Base-by-base conservation (phyloP, 169 alveolate species). In the Haemoproteus tartakovskyi region DNA sequence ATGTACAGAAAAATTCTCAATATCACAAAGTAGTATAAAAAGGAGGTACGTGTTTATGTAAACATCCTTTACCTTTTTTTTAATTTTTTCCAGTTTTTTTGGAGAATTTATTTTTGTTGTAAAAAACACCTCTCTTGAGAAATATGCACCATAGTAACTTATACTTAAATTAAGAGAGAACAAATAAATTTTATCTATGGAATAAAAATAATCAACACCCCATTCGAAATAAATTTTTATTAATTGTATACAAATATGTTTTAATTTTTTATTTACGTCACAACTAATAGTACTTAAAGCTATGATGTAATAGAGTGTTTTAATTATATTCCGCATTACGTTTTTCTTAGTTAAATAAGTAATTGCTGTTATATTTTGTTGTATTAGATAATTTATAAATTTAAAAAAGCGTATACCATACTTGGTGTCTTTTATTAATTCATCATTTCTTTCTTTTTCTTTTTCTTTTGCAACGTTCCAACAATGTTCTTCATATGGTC, bases 1-100 rank as follows among this genome's bases (percentile, higher is more conserved):
- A n/a, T n/a, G n/a, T n/a, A n/a, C n/a, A n/a, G n/a, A n/a, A n/a
- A n/a, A n/a, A n/a, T n/a, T n/a, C n/a, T n/a, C n/a, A n/a, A n/a
- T n/a, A n/a, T n/a, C n/a, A n/a, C n/a, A n/a, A n/a, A n/a, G n/a
- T n/a, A n/a, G n/a, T n/a, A n/a, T n/a, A n/a, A n/a, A n/a, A n/a
- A n/a, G n/a, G n/a, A n/a, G n/a, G n/a, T n/a, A n/a, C n/a, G 82
- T 67, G 12, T 52, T 67, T 5, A 67, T 30, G 43, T 67, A 67
- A 1, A 67, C 14, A 46, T 67, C 82, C 5, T 54, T 6, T 18
- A 67, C 21, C n/a, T 26, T 67, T 18, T 22, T 52, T 33, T 52
- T 56, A 22, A 62, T 2, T 14, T 21, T 48, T 3, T 9, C 1
- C 12, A 62, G 38, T 8, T 24, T 24, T 14, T 62, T 4, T 8